Conservation (phyloP, 179 eudicot species). For the Amaranthus tricolor region DNA sequence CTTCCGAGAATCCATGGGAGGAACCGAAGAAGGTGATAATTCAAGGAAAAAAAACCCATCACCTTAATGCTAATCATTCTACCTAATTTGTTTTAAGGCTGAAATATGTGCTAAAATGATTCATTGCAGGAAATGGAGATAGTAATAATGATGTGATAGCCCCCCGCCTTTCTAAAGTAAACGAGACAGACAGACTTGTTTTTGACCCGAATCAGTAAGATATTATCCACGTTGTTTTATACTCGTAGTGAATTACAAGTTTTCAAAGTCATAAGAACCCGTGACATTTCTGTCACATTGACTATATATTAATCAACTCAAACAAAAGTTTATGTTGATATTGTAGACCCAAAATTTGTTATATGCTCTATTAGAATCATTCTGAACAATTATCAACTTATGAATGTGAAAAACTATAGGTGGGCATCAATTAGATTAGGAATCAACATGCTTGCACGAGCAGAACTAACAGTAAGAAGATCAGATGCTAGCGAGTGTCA, state of each 20-base stretch:
- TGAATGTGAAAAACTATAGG: slow-evolving; percentile 27
- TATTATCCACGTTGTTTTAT: not conserved
- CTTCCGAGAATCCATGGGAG: slow-evolving; percentile 49
- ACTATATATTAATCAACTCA: no score
- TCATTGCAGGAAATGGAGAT: slow-evolving; percentile 33
- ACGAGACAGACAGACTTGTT: slow-evolving; percentile 42
- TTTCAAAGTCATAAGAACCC: no score
- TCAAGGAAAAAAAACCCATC: not conserved
- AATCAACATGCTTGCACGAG: slow-evolving; percentile 68
- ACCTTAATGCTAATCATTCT: not conserved
- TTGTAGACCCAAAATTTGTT: no score
- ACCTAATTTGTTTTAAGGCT: not conserved
- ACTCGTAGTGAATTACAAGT: no score
- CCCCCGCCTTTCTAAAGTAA: slow-evolving; percentile 46
- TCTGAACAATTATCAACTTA: no score
- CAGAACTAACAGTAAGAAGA: slow-evolving; percentile 61
- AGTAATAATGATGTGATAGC: slow-evolving; percentile 31
- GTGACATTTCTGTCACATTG: no score
- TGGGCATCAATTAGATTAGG: slow-evolving; percentile 61
- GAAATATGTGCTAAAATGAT: slow-evolving; percentile 1
- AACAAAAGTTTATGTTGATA: no score
- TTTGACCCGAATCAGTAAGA: slow-evolving; percentile 54
- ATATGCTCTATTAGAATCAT: not conserved
- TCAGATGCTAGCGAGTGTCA: slow-evolving; percentile 52
- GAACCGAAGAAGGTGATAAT: slow-evolving; percentile 29